A percentile compares a stretch with the other conserved stretches of the same genome.
These are phyloP conservation scores for Hypericum androsaemum DNA, from an alignment of 345 rosid genomes.

Conservation along the genomic window DNA sequence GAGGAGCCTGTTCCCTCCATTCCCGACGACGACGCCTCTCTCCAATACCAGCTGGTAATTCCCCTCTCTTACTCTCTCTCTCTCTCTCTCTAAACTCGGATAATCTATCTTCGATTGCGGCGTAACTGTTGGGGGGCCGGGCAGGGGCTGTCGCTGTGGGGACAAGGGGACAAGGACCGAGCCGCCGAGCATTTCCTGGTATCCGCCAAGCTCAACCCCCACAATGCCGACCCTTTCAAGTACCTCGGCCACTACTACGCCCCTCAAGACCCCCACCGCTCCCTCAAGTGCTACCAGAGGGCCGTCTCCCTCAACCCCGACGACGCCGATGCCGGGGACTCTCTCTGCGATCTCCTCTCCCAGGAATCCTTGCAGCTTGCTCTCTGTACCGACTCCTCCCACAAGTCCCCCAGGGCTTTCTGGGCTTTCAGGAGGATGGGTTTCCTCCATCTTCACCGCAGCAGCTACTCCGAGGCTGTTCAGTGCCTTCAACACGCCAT, in stretches of 20 bases:
- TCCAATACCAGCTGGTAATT: too few relatives aligned
- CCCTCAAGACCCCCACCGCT: constrained; percentile 48
- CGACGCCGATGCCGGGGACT: constrained; percentile 71
- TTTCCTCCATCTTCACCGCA: constrained; percentile 64
- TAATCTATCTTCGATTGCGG: too few relatives aligned
- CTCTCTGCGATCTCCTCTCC: constrained; percentile 73
- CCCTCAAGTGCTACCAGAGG: constrained; percentile 86
- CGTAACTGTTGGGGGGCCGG: not conserved
- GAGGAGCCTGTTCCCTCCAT: too few relatives aligned
- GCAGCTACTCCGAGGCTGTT: constrained; percentile 84
- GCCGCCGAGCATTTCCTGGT: constrained; percentile 72
- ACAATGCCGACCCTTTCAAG: constrained; percentile 53
- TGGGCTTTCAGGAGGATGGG: constrained; percentile 91
- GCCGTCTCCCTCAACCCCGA: constrained; percentile 53
- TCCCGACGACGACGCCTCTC: too few relatives aligned
- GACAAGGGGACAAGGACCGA: constrained; percentile 31
- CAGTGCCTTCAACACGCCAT: constrained; percentile 87
- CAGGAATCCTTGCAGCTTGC: constrained; percentile 58
- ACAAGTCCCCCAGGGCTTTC: constrained; percentile 81
- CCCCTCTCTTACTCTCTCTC: too few relatives aligned
- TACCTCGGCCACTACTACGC: constrained; percentile 75
- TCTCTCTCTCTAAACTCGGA: too few relatives aligned
- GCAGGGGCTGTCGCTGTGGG: constrained; percentile 72
- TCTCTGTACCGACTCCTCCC: constrained; percentile 63
- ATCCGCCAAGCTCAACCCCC: constrained; percentile 61